Base-by-base conservation (phyloP, 2,329 filamentous ascomycete species). In the Cyphellophora attinorum region DNA sequence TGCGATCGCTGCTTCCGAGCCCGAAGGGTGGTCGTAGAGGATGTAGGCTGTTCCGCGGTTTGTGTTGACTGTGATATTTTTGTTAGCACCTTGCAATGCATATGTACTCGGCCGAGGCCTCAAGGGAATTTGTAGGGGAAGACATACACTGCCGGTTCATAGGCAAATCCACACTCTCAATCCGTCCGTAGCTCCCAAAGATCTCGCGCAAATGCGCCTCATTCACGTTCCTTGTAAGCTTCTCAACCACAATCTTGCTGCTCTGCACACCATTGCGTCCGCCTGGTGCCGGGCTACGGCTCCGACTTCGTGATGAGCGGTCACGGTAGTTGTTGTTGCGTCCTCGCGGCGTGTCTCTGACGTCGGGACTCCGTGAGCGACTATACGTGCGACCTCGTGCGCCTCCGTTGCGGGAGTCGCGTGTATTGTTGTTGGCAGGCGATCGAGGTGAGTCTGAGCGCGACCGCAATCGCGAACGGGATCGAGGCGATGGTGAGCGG, bases 11-110 rank as follows among this genome's bases (percentile, higher is more conserved):
- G 77, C 70, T 60, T 95, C 85, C 15, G 91, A 89, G 44, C 89
- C 81, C 32, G 74, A 68, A 45, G 86, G 75, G 46, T 81, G 70
- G 35, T 76, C 67, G 60, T 81, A 98, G 27, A 94, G 70, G 44
- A 96, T 86, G 57, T 95, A 96, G 19, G 89, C 91, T 17, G 85
- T 93, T 30, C 91, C 89, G 38, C 89, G 80, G 53, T 96, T 96
- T 35, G 79, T 86, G 57, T 83, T 81, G 66, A 83, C 85, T 91
- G 51, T 41, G 25, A 6, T 27, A 44, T 42, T 31, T 38, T 37
- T 15, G 31, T 23, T 31, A 13, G n/a, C n/a, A 14, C n/a, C n/a
- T 25, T 25, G 21, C 21, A 8, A 8, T 8, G 8, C 21, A n/a
- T 25, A 25, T n/a, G 21, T 30, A 3, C 12, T 25, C 39, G n/a